Evolutionary conservation across 2,329 filamentous ascomycete species (phyloP).

Genomic region (Aspergillus oerlinghausenensis): DNA sequence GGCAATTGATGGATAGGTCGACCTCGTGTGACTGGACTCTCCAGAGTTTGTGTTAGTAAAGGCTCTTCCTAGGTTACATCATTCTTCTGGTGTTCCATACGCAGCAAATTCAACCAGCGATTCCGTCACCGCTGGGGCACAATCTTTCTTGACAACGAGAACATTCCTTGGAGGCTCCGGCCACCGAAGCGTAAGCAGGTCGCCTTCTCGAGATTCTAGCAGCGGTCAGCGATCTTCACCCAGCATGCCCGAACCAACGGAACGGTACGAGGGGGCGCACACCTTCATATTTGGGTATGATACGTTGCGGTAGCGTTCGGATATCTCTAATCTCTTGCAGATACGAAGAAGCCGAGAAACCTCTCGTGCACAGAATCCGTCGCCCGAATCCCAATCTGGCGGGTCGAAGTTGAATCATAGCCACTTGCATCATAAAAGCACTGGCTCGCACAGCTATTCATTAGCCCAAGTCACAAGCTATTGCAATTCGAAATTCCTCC

Average conservation of each 20-base stretch:
- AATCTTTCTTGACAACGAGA: conserved; percentile 63
- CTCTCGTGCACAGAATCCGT: conserved; percentile 20
- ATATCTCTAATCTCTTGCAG: conserved; percentile 43
- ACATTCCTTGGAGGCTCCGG: conserved; percentile 64
- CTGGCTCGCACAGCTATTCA: neutral
- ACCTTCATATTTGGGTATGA: conserved; percentile 62
- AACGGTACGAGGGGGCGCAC: conserved; percentile 29
- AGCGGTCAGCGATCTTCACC: neutral
- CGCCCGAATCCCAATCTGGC: conserved; percentile 8
- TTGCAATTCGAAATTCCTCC: neutral
- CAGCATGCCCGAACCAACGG: neutral
- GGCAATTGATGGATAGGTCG: conserved; percentile 74
- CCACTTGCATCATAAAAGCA: conserved; percentile 15
- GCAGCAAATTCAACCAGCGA: conserved; percentile 56
- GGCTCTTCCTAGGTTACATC: neutral
- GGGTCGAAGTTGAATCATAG: conserved; percentile 11
- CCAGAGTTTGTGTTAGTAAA: neutral
- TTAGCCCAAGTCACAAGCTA: neutral
- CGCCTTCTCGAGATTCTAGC: conserved; percentile 53
- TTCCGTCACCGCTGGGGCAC: conserved; percentile 51
- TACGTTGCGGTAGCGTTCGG: conserved; percentile 44
- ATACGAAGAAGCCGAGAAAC: conserved; percentile 40
- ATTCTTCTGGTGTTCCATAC: conserved; percentile 19
- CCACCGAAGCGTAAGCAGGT: conserved; percentile 64
- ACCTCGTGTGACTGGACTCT: conserved; percentile 61